phyloP scores from a whole-genome alignment of 2,329 filamentous ascomycete species.

The Scleromitrula shiraiana region DNA sequence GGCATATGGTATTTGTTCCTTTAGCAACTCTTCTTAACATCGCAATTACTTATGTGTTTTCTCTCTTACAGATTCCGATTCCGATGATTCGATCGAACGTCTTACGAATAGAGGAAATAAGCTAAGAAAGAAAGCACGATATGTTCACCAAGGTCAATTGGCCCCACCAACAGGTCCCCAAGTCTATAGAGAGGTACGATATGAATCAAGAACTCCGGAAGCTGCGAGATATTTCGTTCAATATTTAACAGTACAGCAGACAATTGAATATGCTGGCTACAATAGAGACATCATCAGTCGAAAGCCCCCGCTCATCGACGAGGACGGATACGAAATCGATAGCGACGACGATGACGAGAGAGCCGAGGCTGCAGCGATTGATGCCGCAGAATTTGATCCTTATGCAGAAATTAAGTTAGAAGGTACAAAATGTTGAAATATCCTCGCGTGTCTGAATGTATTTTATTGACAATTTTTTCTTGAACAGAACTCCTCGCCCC shows the following conservation, averaged over 20 bases:
- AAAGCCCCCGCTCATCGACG: conserved; percentile 65
- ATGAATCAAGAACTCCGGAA: background rate
- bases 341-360: conserved; percentile 62
- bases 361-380: conserved; percentile 49
- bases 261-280: conserved; percentile 66
- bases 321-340: conserved; percentile 70
- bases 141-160: conserved; percentile 62
- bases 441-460: background rate
- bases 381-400: conserved; percentile 63
- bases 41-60: background rate
- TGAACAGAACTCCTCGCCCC: conserved; percentile 62
- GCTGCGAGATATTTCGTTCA: background rate
- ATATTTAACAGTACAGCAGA: conserved; percentile 36
- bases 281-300: conserved; percentile 64
- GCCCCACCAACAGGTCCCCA: conserved; percentile 57
- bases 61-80: conserved; percentile 60
- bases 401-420: conserved; percentile 66
- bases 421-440: conserved; percentile 40
- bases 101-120: conserved; percentile 72
- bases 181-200: conserved; percentile 61
- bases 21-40: conserved; percentile 15
- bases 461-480: conserved; percentile 26
- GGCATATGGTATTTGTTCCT: conserved; percentile 45
- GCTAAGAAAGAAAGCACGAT: conserved; percentile 65
- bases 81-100: conserved; percentile 62